Conservation (phyloP, 345 rosid genomes). For the Citrus unshiu region DNA sequence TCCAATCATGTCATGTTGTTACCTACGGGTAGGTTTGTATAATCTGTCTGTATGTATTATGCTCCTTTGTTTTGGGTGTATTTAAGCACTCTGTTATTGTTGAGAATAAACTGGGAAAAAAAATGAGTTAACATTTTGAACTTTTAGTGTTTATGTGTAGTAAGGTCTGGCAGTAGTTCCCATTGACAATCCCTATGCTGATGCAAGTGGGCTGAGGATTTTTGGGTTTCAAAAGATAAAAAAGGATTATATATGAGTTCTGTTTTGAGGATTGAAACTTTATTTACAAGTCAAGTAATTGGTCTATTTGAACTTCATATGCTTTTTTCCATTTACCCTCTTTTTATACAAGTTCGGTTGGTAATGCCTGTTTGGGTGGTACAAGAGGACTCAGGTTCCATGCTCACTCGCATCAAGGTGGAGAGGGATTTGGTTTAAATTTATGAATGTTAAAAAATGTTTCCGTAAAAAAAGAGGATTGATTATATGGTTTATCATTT, state of each 20-base stretch:
- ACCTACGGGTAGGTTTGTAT: too few species aligned
- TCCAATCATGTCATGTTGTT: too few species aligned
- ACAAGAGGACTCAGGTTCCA: neutral
- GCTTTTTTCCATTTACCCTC: neutral
- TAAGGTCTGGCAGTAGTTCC: neutral
- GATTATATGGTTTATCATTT: slow-evolving; percentile 5
- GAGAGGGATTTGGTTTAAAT: neutral
- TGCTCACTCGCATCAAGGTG: neutral
- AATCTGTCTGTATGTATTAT: too few species aligned
- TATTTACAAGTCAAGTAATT: neutral
- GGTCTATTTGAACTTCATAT: neutral
- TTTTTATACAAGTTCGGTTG: neutral
- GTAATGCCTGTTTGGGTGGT: neutral
- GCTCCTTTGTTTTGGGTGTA: neutral
- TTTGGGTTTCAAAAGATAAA: neutral
- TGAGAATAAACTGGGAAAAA: neutral
- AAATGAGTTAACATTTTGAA: neutral
- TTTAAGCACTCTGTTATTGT: neutral
- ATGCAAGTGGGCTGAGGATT: neutral
- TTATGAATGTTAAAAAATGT: neutral
- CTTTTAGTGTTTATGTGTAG: neutral
- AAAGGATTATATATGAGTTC: neutral
- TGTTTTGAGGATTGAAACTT: neutral
- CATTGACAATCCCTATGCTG: neutral
- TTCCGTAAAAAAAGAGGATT: neutral